Conservation (phyloP, 352 stramenopile genomes). For the Phytophthora melonis region DNA sequence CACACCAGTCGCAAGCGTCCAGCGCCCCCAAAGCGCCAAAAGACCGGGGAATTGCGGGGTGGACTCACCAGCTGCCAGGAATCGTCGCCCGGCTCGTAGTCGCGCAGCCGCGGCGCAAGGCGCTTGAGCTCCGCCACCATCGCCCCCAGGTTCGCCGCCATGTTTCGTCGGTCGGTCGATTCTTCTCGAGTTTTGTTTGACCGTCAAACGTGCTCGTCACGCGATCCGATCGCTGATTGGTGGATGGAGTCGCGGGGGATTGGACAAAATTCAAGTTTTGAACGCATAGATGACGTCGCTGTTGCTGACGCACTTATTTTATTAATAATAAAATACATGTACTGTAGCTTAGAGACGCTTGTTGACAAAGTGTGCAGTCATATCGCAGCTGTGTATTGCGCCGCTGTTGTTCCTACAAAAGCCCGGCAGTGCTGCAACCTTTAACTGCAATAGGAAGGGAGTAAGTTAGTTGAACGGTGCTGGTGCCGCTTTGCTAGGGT, state of each 20-base stretch:
- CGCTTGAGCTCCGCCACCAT: slow-evolving; percentile 63
- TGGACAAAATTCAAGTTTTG: background rate
- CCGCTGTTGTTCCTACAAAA: too few relatives aligned
- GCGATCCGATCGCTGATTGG: background rate
- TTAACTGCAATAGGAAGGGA: too few relatives aligned
- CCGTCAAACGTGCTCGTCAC: background rate
- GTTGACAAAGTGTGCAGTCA: too few relatives aligned
- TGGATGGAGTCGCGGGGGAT: background rate
- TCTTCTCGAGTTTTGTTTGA: slow-evolving; percentile 8
- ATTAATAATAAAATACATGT: too few relatives aligned
- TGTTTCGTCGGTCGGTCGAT: slow-evolving; percentile 19
- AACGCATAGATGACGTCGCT: background rate
- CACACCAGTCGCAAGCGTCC: background rate
- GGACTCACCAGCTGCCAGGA: slow-evolving; percentile 65
- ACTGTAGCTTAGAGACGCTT: too few relatives aligned
- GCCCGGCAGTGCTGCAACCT: too few relatives aligned
- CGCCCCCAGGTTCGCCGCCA: slow-evolving; percentile 44
- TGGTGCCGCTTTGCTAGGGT: too few relatives aligned
- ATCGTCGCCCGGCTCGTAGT: slow-evolving; percentile 61
- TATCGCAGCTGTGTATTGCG: too few relatives aligned
- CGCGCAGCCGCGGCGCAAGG: slow-evolving; percentile 63
- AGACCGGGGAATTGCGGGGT: background rate
- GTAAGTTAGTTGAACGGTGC: too few relatives aligned
- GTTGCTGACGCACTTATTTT: background rate
- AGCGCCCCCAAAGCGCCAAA: background rate